Evolutionary conservation across 345 rosid species (phyloP).

Genomic region (Noccaea bulbosa): DNA sequence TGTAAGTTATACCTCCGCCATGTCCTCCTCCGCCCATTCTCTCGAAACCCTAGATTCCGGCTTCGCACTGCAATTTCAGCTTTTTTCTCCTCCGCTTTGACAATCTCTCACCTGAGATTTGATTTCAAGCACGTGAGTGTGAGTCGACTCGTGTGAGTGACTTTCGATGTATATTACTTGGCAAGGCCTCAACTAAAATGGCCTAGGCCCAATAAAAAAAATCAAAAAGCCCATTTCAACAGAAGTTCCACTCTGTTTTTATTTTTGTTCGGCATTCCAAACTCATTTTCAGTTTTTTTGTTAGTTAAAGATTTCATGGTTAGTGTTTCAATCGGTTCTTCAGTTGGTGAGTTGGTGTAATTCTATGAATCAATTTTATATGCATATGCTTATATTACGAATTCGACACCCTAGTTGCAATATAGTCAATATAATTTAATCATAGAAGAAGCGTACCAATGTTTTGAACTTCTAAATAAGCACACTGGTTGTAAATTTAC

Average conservation of each 20-base stretch:
- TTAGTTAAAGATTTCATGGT: not conserved
- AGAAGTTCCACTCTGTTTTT: not conserved
- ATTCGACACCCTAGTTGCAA: not conserved
- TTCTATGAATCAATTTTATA: not conserved
- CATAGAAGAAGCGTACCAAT: too few relatives aligned
- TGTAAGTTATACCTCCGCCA: constrained; percentile 66
- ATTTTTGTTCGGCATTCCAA: not conserved
- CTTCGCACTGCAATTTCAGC: constrained; percentile 27
- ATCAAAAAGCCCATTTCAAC: not conserved
- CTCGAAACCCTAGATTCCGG: constrained; percentile 42
- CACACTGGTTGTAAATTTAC: too few relatives aligned
- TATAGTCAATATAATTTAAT: too few relatives aligned
- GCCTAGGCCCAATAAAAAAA: not conserved
- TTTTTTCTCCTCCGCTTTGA: constrained; percentile 19
- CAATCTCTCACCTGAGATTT: constrained; percentile 36
- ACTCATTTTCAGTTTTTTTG: not conserved
- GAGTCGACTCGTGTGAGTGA: not conserved
- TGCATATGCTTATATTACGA: not conserved
- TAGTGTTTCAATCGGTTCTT: not conserved
- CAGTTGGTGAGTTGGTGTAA: not conserved
- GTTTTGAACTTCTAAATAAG: too few relatives aligned
- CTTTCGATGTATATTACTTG: not conserved
- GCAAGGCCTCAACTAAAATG: constrained; percentile 11
- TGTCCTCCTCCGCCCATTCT: constrained; percentile 84
- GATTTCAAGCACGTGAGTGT: not conserved